phyloP scores from a whole-genome alignment of 2,329 filamentous ascomycete species.

The Capronia coronata region DNA sequence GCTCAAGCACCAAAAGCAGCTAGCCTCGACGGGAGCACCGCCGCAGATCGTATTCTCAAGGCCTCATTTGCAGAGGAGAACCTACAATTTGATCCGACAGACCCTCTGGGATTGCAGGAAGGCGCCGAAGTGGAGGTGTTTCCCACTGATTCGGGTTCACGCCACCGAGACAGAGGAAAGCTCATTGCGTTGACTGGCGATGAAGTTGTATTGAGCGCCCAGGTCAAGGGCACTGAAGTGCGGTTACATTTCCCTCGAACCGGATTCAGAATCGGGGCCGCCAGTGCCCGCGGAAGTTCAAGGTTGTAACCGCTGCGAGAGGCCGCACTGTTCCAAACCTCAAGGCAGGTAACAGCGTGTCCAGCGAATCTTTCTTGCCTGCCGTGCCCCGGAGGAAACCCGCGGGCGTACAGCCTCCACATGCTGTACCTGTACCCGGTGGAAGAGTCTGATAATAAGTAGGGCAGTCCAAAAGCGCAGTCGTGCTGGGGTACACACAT shows the following conservation, averaged over 20 bases:
- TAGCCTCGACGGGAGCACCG: conserved; percentile 50
- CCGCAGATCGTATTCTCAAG: conserved; percentile 43
- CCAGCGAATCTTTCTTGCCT: background rate
- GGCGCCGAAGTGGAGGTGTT: conserved; percentile 54
- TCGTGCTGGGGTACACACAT: background rate
- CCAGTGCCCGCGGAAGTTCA: conserved; percentile 9
- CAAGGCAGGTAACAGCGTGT: background rate
- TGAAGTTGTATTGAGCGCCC: conserved; percentile 55
- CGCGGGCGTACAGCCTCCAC: background rate
- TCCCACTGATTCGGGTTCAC: conserved; percentile 57
- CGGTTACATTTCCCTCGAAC: conserved; percentile 56
- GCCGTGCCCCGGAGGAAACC: background rate
- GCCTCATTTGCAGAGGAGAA: conserved; percentile 45
- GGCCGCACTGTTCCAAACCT: background rate
- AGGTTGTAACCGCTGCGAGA: conserved; percentile 15
- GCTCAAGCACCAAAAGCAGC: conserved; percentile 36
- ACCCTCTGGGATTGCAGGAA: conserved; percentile 49
- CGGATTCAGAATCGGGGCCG: conserved; percentile 30
- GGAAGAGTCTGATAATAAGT: background rate
- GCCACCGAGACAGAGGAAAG: conserved; percentile 52
- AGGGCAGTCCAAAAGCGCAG: background rate
- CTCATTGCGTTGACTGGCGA: conserved; percentile 48
- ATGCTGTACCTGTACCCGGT: background rate
- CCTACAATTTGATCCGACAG: conserved; percentile 42
- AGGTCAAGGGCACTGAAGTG: conserved; percentile 40